A percentile compares a stretch with the other conserved stretches of the same genome.
These are phyloP conservation scores for Pochonia chlamydosporia DNA, from an alignment of 2,329 filamentous ascomycete species.

Conservation along the genomic window DNA sequence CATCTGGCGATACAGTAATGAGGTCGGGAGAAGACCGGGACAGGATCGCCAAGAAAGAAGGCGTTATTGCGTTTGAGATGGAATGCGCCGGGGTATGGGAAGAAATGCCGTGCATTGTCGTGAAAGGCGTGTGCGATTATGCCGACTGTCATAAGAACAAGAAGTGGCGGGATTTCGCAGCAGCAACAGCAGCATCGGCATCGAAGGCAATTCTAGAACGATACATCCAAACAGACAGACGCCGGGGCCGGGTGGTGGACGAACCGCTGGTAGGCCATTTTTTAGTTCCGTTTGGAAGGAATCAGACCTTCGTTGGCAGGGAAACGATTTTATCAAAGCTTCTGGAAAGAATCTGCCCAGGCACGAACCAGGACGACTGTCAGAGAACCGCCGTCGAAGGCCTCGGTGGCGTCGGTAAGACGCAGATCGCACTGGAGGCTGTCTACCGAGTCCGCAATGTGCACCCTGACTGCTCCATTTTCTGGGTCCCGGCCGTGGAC, in stretches of 20 bases:
- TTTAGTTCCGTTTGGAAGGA: background rate
- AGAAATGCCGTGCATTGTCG: slow-evolving; percentile 25
- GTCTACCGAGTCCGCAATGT: slow-evolving; percentile 20
- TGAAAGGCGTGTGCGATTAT: slow-evolving; percentile 34
- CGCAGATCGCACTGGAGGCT: slow-evolving; percentile 8
- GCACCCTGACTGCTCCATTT: slow-evolving; percentile 27
- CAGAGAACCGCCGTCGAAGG: no score
- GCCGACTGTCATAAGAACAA: slow-evolving; percentile 34
- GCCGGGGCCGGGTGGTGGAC: background rate
- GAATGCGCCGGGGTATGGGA: slow-evolving; percentile 26
- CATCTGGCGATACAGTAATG: slow-evolving; percentile 34
- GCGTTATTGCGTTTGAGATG: slow-evolving; percentile 28
- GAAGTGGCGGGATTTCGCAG: slow-evolving; percentile 29
- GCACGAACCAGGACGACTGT: background rate
- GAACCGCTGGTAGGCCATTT: background rate
- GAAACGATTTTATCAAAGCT: background rate
- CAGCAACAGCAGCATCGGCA: slow-evolving; percentile 25
- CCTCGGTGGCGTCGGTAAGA: slow-evolving; percentile 30
- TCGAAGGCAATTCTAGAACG: slow-evolving; percentile 9
- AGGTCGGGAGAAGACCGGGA: slow-evolving; percentile 29
- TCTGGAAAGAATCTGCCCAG: background rate
- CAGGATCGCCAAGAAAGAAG: slow-evolving; percentile 17
- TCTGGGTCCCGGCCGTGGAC: slow-evolving; percentile 31
- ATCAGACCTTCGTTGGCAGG: background rate
- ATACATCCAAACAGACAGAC: background rate